Conservation (phyloP, 345 rosid genomes). For the Aquilaria malaccensis region DNA sequence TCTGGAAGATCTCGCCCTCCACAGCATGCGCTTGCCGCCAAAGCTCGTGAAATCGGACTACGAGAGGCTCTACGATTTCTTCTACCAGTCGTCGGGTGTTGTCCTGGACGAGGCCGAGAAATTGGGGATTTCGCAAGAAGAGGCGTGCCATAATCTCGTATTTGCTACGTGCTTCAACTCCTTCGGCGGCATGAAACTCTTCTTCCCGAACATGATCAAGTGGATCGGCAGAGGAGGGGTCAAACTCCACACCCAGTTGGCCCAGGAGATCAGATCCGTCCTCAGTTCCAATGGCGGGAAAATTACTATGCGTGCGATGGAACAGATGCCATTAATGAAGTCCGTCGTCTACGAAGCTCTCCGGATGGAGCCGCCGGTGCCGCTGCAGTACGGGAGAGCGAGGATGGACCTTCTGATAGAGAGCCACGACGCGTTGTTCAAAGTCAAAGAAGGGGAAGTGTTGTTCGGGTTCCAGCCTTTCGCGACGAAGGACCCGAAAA, state of each 20-base stretch:
- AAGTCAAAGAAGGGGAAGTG: slow-evolving; percentile 76
- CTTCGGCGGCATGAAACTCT: slow-evolving; percentile 68
- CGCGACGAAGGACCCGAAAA: slow-evolving; percentile 75
- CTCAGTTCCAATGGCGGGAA: slow-evolving; percentile 57
- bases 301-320: slow-evolving; percentile 64
- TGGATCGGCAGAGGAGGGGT: slow-evolving; percentile 70
- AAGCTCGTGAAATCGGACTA: slow-evolving; percentile 54
- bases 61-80: slow-evolving; percentile 67
- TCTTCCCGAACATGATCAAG: slow-evolving; percentile 59
- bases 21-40: slow-evolving; percentile 55
- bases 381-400: slow-evolving; percentile 64
- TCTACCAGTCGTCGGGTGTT: slow-evolving; percentile 40
- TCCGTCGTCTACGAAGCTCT: slow-evolving; percentile 73
- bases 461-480: slow-evolving; percentile 80
- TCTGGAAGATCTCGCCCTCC: slow-evolving; percentile 51
- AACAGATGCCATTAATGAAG: slow-evolving; percentile 70
- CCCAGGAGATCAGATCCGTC: slow-evolving; percentile 67
- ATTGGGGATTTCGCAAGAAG: slow-evolving; percentile 64
- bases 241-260: slow-evolving; percentile 48
- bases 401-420: slow-evolving; percentile 62
- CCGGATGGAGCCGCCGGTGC: slow-evolving; percentile 88
- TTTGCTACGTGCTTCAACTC: slow-evolving; percentile 89
- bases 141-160: slow-evolving; percentile 73
- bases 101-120: slow-evolving; percentile 68
- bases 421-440: slow-evolving; percentile 70